Evolutionary conservation across 2,329 filamentous ascomycete species (phyloP).

Genomic region (Fusarium sp.): DNA sequence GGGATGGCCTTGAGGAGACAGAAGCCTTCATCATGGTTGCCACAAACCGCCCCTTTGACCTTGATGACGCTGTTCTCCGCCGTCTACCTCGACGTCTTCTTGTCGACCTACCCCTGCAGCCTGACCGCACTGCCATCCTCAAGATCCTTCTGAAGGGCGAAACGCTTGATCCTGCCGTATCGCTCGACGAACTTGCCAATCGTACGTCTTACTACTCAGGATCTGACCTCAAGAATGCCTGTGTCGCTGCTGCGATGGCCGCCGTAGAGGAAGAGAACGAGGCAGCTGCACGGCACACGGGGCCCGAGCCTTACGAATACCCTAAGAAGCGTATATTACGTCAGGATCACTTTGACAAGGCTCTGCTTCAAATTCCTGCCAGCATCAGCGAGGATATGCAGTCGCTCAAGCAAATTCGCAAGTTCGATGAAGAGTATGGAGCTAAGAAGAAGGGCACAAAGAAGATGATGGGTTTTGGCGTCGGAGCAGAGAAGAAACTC

Average conservation of each 20-base stretch:
- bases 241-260: conserved; percentile 82
- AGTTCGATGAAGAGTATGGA: conserved; percentile 96
- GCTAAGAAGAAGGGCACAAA: conserved; percentile 78
- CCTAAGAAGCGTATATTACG: conserved; percentile 70
- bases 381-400: conserved; percentile 96
- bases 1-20: conserved; percentile 88
- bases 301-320: conserved; percentile 67
- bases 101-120: conserved; percentile 77
- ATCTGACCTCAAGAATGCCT: conserved; percentile 86
- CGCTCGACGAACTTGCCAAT: conserved; percentile 72
- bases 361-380: conserved; percentile 88
- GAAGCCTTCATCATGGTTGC: conserved; percentile 98
- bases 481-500: conserved; percentile 54
- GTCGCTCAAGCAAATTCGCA: conserved; percentile 85
- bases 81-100: conserved; percentile 79
- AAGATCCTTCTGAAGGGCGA: conserved; percentile 79
- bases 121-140: conserved; percentile 77
- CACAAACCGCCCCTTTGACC: conserved; percentile 93
- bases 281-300: conserved; percentile 55
- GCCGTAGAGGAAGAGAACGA: conserved; percentile 80
- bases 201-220: conserved; percentile 84
- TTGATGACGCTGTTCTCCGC: conserved; percentile 89
- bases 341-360: conserved; percentile 83
- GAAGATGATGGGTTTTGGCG: conserved; percentile 71
- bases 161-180: conserved; percentile 70